These are phyloP conservation scores for Aspergillus sp. DNA, from an alignment of 2,329 filamentous ascomycete species.

Conservation along the genomic window DNA sequence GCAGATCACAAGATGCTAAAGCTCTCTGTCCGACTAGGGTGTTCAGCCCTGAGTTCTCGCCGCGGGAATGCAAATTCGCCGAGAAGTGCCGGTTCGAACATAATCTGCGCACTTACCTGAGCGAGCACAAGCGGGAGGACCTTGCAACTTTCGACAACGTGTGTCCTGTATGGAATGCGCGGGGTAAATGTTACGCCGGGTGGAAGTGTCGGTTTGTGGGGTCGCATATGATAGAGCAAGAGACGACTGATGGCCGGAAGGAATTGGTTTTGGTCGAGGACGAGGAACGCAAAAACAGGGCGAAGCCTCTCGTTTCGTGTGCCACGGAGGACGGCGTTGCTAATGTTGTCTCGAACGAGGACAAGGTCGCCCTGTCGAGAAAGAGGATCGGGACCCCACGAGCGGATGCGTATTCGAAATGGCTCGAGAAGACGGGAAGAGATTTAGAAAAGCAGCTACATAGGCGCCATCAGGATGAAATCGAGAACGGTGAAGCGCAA, in stretches of 20 bases:
- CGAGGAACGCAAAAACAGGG: constrained; percentile 39
- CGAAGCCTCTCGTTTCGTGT: constrained; percentile 20
- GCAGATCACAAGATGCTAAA: constrained; percentile 67
- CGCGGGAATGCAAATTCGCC: constrained; percentile 64
- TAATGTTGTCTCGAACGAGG: constrained; percentile 62
- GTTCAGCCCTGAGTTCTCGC: constrained; percentile 70
- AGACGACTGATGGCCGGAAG: constrained; percentile 68
- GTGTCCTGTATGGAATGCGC: constrained; percentile 71
- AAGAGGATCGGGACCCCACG: constrained; percentile 62
- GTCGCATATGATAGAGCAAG: constrained; percentile 76
- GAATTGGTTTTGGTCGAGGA: constrained; percentile 67
- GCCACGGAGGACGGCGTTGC: constrained; percentile 54
- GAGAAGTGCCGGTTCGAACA: constrained; percentile 76
- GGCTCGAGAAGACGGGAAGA: constrained; percentile 60
- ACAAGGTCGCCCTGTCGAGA: constrained; percentile 67
- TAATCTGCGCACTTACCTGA: constrained; percentile 75
- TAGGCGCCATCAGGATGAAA: constrained; percentile 34
- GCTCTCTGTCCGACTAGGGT: constrained; percentile 69
- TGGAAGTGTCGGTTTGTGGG: constrained; percentile 92
- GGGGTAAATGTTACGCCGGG: constrained; percentile 70
- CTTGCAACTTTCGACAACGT: constrained; percentile 65
- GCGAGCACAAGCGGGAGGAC: constrained; percentile 71
- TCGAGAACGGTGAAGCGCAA: constrained; percentile 20
- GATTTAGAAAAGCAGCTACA: constrained; percentile 44
- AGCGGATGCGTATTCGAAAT: constrained; percentile 67